Evolutionary conservation across 2,329 filamentous ascomycete genomes (phyloP), one percentile per base, ranked within the genome.

Genomic region (Fusarium metavorans): DNA sequence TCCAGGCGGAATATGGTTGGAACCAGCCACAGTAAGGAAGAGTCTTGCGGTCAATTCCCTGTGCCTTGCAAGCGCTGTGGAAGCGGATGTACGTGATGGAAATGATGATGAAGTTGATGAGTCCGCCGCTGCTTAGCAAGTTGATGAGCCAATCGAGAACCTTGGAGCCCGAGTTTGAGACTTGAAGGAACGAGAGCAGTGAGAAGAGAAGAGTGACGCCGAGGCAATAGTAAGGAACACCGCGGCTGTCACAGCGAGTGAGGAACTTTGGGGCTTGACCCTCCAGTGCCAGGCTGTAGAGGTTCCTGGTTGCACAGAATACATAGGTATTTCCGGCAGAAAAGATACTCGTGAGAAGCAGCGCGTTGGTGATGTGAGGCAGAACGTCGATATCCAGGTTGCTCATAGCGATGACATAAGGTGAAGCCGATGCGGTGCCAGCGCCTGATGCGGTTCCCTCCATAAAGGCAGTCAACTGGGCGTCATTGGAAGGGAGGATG

Each of bases 101-200:
- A 75, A 85, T 85, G 78, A 88, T 84, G 69, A 92, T 86, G 80
- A 89, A 92, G 81, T 90, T 88, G 79, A 92, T 90, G 75, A 90
- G 85, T 43, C 86, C 85, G 34, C 85, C 88, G 11, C 87, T 88
- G 5, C 88, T 90, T 74, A 88, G 85, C 13, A 91, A 81, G 69
- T 85, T 87, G 71, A 87, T 82, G 58, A 91, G 82, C 86, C 86
- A 90, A 63, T 77, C 86, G 20, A 90, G 83, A 6, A 86, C 86
- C 45, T 83, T 78, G 13, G 84, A 88, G 76, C 91, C 91, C 14
- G 87, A 86, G 74, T 84, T 86, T 16, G 88, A 92, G 79, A 87
- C 89, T 83, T 9, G 83, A 83, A 76, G 82, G 82, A 69, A 82
- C 81, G 66, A 80, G 80, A 11, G 81, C 82, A 67, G 82, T 58